Percentiles rank a stretch among this genome's conserved stretches.
Conservation (phyloP, 2,329 filamentous ascomycete species). For the Pseudogymnoascus verrucosus region DNA sequence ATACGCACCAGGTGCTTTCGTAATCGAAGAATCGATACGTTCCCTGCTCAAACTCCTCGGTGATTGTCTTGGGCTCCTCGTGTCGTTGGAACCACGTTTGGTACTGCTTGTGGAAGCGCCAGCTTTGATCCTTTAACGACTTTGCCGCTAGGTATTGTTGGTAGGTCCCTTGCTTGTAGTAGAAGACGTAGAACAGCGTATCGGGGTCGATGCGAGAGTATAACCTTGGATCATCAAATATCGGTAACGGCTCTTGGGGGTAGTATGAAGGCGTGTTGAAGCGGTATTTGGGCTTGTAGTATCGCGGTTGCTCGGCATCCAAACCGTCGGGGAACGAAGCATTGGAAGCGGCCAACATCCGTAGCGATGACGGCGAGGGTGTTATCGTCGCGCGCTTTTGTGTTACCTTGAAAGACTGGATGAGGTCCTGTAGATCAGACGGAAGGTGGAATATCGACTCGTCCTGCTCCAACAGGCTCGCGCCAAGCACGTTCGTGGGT, state of each 20-base stretch:
- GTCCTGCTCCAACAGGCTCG: constrained; percentile 38
- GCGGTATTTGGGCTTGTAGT: constrained; percentile 75
- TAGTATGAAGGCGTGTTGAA: constrained; percentile 77
- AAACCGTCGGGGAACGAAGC: constrained; percentile 60
- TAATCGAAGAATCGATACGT: constrained; percentile 99
- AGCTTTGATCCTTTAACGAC: constrained; percentile 95
- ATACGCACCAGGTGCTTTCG: constrained; percentile 87
- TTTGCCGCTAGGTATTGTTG: constrained; percentile 94
- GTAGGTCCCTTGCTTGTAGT: constrained; percentile 94
- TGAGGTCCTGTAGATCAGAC: constrained; percentile 76
- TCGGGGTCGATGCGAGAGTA: constrained; percentile 90
- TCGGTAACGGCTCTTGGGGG: constrained; percentile 81
- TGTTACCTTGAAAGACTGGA: constrained; percentile 82
- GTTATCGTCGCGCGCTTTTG: constrained; percentile 52
- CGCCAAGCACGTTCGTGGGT: not conserved
- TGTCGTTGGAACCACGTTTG: constrained; percentile 99
- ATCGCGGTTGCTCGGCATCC: constrained; percentile 74
- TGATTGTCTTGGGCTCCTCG: constrained; percentile 97
- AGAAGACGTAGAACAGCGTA: constrained; percentile 97
- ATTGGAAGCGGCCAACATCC: constrained; percentile 69
- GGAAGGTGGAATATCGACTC: constrained; percentile 93
- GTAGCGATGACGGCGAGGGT: constrained; percentile 57
- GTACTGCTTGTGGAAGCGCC: constrained; percentile 99
- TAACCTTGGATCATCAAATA: constrained; percentile 84
- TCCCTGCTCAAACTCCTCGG: constrained; percentile 96